Conservation (phyloP, 2,329 filamentous ascomycete species). For the Rachicladosporium sp. region DNA sequence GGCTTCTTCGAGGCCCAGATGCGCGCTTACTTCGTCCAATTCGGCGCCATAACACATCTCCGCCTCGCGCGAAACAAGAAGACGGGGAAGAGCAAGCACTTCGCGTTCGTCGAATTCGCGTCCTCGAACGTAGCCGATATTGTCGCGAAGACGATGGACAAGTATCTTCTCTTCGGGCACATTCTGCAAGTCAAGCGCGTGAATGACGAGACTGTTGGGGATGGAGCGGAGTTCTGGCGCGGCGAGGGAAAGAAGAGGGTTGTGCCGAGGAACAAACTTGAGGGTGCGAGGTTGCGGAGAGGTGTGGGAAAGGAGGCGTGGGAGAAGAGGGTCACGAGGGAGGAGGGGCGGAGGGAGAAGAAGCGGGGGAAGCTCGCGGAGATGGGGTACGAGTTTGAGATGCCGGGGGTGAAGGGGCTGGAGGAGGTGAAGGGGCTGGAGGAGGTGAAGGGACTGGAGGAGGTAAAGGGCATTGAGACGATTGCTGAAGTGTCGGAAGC, state of each 20-base stretch:
- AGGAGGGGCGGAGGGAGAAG: slow-evolving; percentile 55
- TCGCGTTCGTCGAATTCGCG: slow-evolving; percentile 83
- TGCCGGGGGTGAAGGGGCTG: slow-evolving; percentile 56
- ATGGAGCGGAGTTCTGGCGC: slow-evolving; percentile 59
- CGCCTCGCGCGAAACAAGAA: slow-evolving; percentile 84
- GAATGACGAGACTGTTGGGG: slow-evolving; percentile 63
- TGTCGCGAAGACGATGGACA: slow-evolving; percentile 92
- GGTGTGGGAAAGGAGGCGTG: slow-evolving; percentile 65
- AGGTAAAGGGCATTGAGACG: slow-evolving; percentile 22
- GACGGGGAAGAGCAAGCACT: slow-evolving; percentile 86
- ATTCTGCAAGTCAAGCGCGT: slow-evolving; percentile 80
- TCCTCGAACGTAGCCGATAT: slow-evolving; percentile 69
- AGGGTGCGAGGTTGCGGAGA: slow-evolving; percentile 60
- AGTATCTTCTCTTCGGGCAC: slow-evolving; percentile 90
- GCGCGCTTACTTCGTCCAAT: slow-evolving; percentile 86
- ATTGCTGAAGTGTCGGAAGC: slow-evolving; percentile 4
- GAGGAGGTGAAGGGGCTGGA: slow-evolving; percentile 12
- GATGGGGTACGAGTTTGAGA: slow-evolving; percentile 72
- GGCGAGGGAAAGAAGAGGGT: slow-evolving; percentile 78
- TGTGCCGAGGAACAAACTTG: slow-evolving; percentile 78
- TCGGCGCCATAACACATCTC: slow-evolving; percentile 66
- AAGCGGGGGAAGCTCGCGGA: slow-evolving; percentile 66
- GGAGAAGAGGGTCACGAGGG: slow-evolving; percentile 60
- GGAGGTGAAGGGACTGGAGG: slow-evolving; percentile 36
- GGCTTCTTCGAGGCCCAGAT: slow-evolving; percentile 98